Percentiles rank a stretch among this genome's conserved stretches.
These are phyloP conservation scores for Ophiostoma angusticollis DNA, from an alignment of 2,329 filamentous ascomycete species.

Conservation along the genomic window DNA sequence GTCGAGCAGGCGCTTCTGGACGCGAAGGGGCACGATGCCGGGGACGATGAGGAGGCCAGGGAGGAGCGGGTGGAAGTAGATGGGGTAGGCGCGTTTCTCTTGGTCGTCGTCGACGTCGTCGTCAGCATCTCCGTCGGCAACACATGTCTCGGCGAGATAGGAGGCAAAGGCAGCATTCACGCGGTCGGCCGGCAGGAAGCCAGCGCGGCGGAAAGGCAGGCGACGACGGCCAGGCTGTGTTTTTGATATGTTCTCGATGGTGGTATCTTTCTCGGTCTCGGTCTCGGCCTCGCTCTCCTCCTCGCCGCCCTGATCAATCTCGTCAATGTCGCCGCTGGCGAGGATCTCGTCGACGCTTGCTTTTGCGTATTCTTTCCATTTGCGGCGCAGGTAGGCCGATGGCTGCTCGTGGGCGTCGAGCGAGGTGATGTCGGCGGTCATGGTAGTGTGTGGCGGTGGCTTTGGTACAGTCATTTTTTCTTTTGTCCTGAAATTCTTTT, in stretches of 20 bases:
- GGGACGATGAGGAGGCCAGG: slow-evolving; percentile 73
- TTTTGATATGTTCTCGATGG: neutral
- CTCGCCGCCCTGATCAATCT: slow-evolving; percentile 25
- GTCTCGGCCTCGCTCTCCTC: neutral
- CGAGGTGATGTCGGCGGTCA: slow-evolving; percentile 32
- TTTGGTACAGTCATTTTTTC: neutral
- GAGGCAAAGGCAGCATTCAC: slow-evolving; percentile 31
- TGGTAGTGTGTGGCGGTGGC: slow-evolving; percentile 12
- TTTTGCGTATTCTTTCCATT: slow-evolving; percentile 65
- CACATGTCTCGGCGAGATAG: slow-evolving; percentile 20
- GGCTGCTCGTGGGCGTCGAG: slow-evolving; percentile 70
- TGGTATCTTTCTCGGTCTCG: neutral
- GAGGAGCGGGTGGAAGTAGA: slow-evolving; percentile 53
- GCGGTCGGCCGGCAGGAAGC: slow-evolving; percentile 29
- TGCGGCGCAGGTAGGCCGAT: slow-evolving; percentile 51
- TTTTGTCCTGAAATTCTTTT: neutral
- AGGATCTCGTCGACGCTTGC: slow-evolving; percentile 39
- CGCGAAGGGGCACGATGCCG: slow-evolving; percentile 52
- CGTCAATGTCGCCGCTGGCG: slow-evolving; percentile 42
- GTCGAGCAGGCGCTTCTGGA: slow-evolving; percentile 59
- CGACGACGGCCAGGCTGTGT: neutral
- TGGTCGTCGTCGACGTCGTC: neutral
- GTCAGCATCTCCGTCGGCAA: slow-evolving; percentile 6
- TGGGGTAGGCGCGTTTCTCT: slow-evolving; percentile 21
- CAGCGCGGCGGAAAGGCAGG: slow-evolving; percentile 30